Base-by-base conservation (phyloP, 177 flowering plant species). In the Vitis hybrid region DNA sequence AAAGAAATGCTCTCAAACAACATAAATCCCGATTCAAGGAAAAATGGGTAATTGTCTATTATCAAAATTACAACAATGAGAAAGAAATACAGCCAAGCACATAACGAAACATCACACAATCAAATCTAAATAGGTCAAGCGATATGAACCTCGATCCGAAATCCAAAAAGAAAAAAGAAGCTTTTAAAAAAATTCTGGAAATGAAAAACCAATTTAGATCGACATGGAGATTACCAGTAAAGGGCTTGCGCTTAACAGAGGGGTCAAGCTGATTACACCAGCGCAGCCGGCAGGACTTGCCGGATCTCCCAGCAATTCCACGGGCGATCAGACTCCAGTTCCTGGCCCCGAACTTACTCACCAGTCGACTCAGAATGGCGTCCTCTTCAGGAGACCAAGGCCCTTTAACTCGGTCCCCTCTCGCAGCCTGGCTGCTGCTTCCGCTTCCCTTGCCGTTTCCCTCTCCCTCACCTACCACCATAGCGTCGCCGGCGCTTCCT, bases 221-320 rank as follows among this genome's bases (percentile, higher is more conserved):
- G 45, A 40, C 45, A 40, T 40, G 45, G 45, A 40, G 26, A 9
- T 32, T 81, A 92, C 95, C 93, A 19, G 93, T 73, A 65, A 92
- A 92, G 19, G 93, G 92, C 77, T 90, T 92, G 82, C 90, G 91
- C 59, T 90, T 88, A 50, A 92, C 89, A 58, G 80, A 49, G 18
- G 97, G 94, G 73, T 91, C 94, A 50, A 91, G 94, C 83, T 91
- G 94, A 75, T 89, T 89, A 74, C 91, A 89, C 93, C 93, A 89
- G 8, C 93, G 83, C 48, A 89, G 88, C 19, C 93, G 85, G 66
- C 91, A 89, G 23, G 91, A 89, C 81, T 90, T 90, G 51, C 97
- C 95, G 32, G 97, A 90, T 70, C 97, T 76, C 1, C 97, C 97
- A 10, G 93, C 52, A 65, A 92, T 90, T 56, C 95, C 91, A 2